Conservation (phyloP, 176 grass and related monocot genomes). For the Pontederia paniculata region DNA sequence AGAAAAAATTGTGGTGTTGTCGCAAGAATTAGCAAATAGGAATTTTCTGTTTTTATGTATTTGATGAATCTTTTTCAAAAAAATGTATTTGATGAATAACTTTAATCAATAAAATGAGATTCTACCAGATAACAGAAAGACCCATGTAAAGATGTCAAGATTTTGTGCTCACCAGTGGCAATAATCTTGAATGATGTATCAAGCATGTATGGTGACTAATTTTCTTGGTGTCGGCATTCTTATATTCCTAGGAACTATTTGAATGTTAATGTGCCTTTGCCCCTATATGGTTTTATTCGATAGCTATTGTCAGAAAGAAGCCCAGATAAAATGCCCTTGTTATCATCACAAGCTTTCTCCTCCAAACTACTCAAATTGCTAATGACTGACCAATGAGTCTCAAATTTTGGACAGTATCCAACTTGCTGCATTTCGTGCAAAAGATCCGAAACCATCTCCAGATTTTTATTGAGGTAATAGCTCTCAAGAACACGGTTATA, state of each 20-base stretch:
- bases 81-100: too few relatives aligned
- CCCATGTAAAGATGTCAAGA: too few relatives aligned
- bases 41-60: too few relatives aligned
- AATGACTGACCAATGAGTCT: slow-evolving; percentile 93
- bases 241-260: background rate
- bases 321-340: slow-evolving; percentile 45
- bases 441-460: slow-evolving; percentile 51
- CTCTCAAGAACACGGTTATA: slow-evolving; percentile 70
- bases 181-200: background rate
- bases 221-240: too few relatives aligned
- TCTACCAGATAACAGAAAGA: too few relatives aligned
- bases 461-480: slow-evolving; percentile 38
- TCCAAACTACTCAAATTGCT: slow-evolving; percentile 56
- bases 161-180: too few relatives aligned
- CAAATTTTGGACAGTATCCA: slow-evolving; percentile 72
- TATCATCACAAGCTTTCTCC: slow-evolving; percentile 29
- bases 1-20: too few relatives aligned
- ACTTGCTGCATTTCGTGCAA: slow-evolving; percentile 78
- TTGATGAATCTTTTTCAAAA: too few relatives aligned
- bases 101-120: too few relatives aligned
- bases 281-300: slow-evolving; percentile 21
- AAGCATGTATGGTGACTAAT: background rate
- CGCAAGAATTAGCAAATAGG: too few relatives aligned
- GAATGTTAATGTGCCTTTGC: slow-evolving; percentile 2
- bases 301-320: slow-evolving; percentile 34